phyloP scores from a whole-genome alignment of 306 rosid genomes.

The Lathyrus tuberosus region DNA sequence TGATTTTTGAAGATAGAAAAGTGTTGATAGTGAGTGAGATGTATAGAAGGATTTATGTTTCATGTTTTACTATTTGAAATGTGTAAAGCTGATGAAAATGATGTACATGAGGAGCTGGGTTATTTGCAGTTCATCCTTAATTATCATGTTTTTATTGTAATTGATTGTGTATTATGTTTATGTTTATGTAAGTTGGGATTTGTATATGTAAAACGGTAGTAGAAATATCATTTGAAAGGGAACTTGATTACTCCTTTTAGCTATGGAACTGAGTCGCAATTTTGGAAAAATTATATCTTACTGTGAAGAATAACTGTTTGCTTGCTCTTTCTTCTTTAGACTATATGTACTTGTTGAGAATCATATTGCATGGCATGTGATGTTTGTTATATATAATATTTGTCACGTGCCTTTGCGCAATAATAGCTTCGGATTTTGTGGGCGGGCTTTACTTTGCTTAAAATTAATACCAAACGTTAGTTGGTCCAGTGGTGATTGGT shows the following conservation, averaged over 20 bases:
- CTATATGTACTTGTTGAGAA: slow-evolving; percentile 8
- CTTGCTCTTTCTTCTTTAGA: not conserved
- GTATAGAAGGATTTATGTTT: slow-evolving; percentile 1
- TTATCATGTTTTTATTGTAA: not conserved
- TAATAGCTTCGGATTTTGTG: not conserved
- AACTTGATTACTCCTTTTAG: slow-evolving; percentile 16
- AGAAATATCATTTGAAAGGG: slow-evolving; percentile 4
- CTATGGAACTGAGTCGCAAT: not conserved
- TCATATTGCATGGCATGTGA: not conserved
- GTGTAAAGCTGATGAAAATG: not conserved
- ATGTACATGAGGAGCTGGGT: not conserved
- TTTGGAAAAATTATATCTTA: not conserved
- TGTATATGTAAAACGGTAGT: slow-evolving; percentile 2
- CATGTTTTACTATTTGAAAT: not conserved
- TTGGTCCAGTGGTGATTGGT: no score
- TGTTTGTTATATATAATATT: slow-evolving; percentile 1
- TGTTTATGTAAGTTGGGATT: not conserved
- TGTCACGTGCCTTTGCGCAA: not conserved
- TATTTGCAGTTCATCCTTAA: not conserved
- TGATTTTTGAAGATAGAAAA: not conserved
- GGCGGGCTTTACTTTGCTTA: not conserved
- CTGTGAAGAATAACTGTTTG: slow-evolving; percentile 7
- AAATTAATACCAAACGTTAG: not conserved
- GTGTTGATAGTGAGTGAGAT: not conserved
- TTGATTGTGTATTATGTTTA: not conserved